Base-by-base conservation (phyloP, 495 filamentous ascomycete species). In the Terfezia boudieri region DNA sequence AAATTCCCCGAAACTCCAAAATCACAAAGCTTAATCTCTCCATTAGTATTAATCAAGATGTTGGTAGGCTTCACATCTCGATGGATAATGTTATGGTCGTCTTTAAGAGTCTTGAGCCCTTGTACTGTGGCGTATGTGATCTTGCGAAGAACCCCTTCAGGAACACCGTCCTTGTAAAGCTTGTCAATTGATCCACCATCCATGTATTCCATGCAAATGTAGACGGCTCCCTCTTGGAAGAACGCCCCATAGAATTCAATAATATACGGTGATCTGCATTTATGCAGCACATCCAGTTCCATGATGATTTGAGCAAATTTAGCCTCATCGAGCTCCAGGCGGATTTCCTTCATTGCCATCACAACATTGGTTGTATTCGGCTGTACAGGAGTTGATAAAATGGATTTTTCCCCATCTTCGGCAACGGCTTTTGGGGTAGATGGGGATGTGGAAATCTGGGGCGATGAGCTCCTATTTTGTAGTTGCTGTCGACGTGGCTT, bases 131-230 rank as follows among this genome's bases (percentile, higher is more conserved):
- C 81, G n/a, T 90, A 76, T 0, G 87, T 82, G 56, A 96, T 86
- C 64, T 95, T 95, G 46, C 85, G 81, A 46, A 99, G 71, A 8
- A 96, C 78, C 53, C 74, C 76, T 63, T 99, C 90, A 2, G 90
- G 84, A 51, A 99, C 79, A 36, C 90, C 90, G 53, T 86, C 85
- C n/a, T 77, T 79, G 67, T 99, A 99, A 16, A 96, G 68, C 61
- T 94, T 94, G 70, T 99, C 90, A 61, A 96, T 86, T 41, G 87
- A 94, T n/a, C 90, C 90, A 53, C 92, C 90, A 68, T 99, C 87
- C 90, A 99, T 99, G 65, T 83, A 94, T 66, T 99, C 90, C 66
- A 99, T 92, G 69, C 90, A 99, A 67, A 99, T 96, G 66, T 96
- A 99, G 6, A 99, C 90, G 1, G 90, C 88, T 20, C 90, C 90